A percentile compares a stretch with the other conserved stretches of the same genome.
phyloP scores from a whole-genome alignment of 176 grass and related monocot genomes.

The Alopecurus myosuroides region DNA sequence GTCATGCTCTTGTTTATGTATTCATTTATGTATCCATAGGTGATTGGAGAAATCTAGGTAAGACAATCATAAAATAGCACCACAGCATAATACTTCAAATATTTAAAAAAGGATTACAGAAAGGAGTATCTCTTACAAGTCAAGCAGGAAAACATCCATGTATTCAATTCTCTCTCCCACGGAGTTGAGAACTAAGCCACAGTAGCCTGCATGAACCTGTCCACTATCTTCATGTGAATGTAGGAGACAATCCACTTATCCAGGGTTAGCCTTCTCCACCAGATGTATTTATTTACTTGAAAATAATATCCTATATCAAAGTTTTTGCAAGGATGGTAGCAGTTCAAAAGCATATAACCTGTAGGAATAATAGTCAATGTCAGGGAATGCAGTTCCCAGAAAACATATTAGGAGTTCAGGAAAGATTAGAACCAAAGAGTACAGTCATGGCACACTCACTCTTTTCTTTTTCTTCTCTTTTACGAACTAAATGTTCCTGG shows the following conservation, averaged over 20 bases:
- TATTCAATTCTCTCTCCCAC: neutral
- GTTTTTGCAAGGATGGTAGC: neutral
- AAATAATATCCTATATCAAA: neutral
- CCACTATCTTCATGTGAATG: neutral
- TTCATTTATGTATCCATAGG: neutral
- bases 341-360: neutral
- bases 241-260: neutral
- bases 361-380: neutral
- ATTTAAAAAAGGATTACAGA: neutral
- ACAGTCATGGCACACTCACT: neutral
- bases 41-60: neutral
- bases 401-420: neutral
- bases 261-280: neutral
- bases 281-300: neutral
- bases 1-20: neutral
- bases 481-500: neutral
- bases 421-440: neutral
- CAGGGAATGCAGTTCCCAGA: neutral
- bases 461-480: neutral
- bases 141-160: neutral
- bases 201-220: neutral
- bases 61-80: neutral
- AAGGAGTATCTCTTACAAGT: neutral
- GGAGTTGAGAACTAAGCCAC: neutral
- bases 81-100: neutral